Conservation (phyloP, 441 rosid species). For the Erodium chrysanthum region DNA sequence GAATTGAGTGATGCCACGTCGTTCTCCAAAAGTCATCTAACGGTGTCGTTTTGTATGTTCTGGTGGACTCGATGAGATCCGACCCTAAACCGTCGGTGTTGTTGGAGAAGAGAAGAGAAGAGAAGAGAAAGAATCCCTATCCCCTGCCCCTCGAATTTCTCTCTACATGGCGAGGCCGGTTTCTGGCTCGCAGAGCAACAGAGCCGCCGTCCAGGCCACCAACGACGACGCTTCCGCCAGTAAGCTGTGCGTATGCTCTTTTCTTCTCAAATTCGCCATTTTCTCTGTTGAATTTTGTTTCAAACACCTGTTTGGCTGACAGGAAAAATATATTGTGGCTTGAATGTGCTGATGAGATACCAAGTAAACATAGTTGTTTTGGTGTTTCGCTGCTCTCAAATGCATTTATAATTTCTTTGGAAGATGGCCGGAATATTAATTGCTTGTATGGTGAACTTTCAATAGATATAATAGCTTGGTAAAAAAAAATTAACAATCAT, state of each 20-base stretch:
- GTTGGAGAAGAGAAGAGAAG: background rate
- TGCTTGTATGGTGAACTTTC: background rate
- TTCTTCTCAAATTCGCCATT: background rate
- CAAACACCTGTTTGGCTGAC: conserved; percentile 9
- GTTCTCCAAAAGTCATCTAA: no score
- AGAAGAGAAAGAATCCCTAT: no score
- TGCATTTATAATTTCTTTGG: background rate
- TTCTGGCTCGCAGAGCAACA: conserved; percentile 53
- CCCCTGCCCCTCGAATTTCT: background rate
- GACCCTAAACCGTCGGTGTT: conserved; percentile 11
- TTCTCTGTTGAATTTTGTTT: background rate
- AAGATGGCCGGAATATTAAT: no score
- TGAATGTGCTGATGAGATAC: background rate
- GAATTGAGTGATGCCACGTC: background rate
- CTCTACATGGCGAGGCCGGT: conserved; percentile 22
- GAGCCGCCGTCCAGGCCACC: conserved; percentile 85
- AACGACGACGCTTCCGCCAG: conserved; percentile 97
- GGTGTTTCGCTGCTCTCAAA: background rate
- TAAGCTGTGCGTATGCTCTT: conserved; percentile 42
- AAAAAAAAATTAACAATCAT: background rate
- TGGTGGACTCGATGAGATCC: background rate
- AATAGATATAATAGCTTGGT: no score
- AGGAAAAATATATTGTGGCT: background rate
- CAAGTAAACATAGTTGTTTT: background rate
- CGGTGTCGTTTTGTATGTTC: no score